Evolutionary conservation across 441 rosid species (phyloP), one percentile per base, ranked within the genome.

Genomic region (Gossypium davidsonii): DNA sequence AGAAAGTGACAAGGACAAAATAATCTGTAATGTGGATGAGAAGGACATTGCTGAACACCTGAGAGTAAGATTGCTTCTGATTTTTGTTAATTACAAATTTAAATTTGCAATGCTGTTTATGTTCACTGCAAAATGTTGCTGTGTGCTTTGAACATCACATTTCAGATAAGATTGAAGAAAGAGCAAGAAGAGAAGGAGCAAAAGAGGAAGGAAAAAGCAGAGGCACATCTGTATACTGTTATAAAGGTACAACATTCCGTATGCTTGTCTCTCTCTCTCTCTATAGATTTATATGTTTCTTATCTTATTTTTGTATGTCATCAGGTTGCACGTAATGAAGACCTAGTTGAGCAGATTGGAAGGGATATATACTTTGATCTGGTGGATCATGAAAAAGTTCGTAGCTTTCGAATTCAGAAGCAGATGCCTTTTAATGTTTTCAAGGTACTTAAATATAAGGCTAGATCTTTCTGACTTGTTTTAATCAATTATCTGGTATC

Each of bases 351-450:
- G 44, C 91, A 85, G 76, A 80, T 86, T 79, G 94, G 92, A 51
- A 89, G 75, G 79, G 88, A 86, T 77, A 85, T 86, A 80, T 88
- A 81, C 77, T 89, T 88, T 86, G 94, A 89, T 75, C 90, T 89
- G 76, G 94, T 89, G 71, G 90, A 89, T 79, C 94, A 89, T 83
- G 92, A 88, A 49, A 89, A 88, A 86, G 94, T 88, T 74, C 85
- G 78, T 58, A 88, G 89, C 74, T 88, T 89, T 75, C 88, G 90
- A n/a, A 86, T 89, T 80, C 90, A 84, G 83, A 89, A 88, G 72
- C 94, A 88, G 80, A 88, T 73, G 65, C 76, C 83, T 25, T 90
- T 90, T 70, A 83, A 79, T 69, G 75, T 78, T 61, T 88, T 90
- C 77, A 88, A 89, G 94, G 94, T 89, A 81, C 69, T 73, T 23